Percentiles rank a stretch among this genome's conserved stretches.
Conservation (phyloP, 2,329 filamentous ascomycete genomes). For the Verticillium dahliae region DNA sequence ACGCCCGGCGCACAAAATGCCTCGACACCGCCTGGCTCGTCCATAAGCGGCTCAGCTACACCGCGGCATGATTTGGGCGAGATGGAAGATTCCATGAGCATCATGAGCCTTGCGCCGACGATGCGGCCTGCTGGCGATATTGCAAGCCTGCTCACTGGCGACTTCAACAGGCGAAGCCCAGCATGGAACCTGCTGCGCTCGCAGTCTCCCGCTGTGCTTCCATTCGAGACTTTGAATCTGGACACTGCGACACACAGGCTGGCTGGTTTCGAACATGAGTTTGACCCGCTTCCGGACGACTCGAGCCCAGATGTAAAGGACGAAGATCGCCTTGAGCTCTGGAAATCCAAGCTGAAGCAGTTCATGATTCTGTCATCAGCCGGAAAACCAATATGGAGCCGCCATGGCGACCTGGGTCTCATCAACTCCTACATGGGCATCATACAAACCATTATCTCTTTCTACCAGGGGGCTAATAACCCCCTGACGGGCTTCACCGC, state of each 20-base stretch:
- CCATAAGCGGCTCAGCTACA: slow-evolving; percentile 31
- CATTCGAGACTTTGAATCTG: slow-evolving; percentile 49
- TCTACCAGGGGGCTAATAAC: slow-evolving; percentile 78
- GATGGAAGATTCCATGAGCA: slow-evolving; percentile 56
- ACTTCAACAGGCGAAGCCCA: slow-evolving; percentile 57
- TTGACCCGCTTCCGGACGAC: slow-evolving; percentile 63
- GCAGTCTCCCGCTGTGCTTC: slow-evolving; percentile 52
- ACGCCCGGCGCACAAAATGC: slow-evolving; percentile 12
- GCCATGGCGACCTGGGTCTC: slow-evolving; percentile 83
- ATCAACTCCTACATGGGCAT: slow-evolving; percentile 94
- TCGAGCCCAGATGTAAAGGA: slow-evolving; percentile 34
- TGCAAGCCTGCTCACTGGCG: slow-evolving; percentile 74
- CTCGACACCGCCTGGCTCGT: slow-evolving; percentile 19
- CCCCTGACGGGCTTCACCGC: slow-evolving; percentile 78
- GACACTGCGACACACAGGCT: slow-evolving; percentile 45
- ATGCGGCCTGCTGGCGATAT: slow-evolving; percentile 62
- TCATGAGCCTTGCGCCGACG: slow-evolving; percentile 60
- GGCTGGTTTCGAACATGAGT: slow-evolving; percentile 67
- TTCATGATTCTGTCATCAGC: slow-evolving; percentile 95
- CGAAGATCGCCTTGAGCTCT: slow-evolving; percentile 59
- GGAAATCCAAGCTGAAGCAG: slow-evolving; percentile 93
- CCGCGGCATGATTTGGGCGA: slow-evolving; percentile 36
- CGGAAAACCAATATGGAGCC: slow-evolving; percentile 94
- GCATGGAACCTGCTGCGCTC: slow-evolving; percentile 63
- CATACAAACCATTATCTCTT: slow-evolving; percentile 95